These are phyloP conservation scores for Phaeodactylum tricornutum DNA, from an alignment of 108 stramenopile genomes.

Conservation along the genomic window DNA sequence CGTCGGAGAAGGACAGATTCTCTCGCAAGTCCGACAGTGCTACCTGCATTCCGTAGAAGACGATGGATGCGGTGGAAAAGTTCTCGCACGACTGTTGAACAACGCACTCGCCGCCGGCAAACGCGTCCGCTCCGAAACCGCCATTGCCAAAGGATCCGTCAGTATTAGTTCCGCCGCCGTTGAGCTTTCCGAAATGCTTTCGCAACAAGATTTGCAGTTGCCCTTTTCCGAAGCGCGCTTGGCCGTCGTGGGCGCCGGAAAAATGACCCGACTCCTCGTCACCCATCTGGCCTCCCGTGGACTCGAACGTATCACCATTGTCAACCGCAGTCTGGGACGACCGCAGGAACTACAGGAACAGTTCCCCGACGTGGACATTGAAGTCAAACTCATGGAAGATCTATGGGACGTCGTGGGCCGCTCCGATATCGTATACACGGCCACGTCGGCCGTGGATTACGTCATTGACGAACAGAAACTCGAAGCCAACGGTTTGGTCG, in stretches of 20 bases:
- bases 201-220: slow-evolving; percentile 71
- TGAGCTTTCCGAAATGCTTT: slow-evolving; percentile 83
- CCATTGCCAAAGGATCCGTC: slow-evolving; percentile 90
- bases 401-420: slow-evolving; percentile 85
- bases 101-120: slow-evolving; percentile 95
- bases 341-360: slow-evolving; percentile 81
- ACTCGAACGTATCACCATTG: slow-evolving; percentile 88
- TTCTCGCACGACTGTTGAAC: slow-evolving; percentile 86
- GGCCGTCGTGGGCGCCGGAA: slow-evolving; percentile 95
- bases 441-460: slow-evolving; percentile 78
- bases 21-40: slow-evolving; percentile 93
- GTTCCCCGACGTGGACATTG: slow-evolving; percentile 88
- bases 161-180: slow-evolving; percentile 94
- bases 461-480: slow-evolving; percentile 72
- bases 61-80: slow-evolving; percentile 94
- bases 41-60: slow-evolving; percentile 93
- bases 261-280: slow-evolving; percentile 93
- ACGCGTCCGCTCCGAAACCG: slow-evolving; percentile 93
- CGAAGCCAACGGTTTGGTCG: slow-evolving; percentile 66
- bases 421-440: slow-evolving; percentile 93
- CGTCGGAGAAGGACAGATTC: slow-evolving; percentile 98
- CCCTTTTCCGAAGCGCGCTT: slow-evolving; percentile 86
- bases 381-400: slow-evolving; percentile 81
- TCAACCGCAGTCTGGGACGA: slow-evolving; percentile 82
- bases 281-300: slow-evolving; percentile 94